Base-by-base conservation (phyloP, 805 yeast species). In the Ogataea haglerorum region DNA sequence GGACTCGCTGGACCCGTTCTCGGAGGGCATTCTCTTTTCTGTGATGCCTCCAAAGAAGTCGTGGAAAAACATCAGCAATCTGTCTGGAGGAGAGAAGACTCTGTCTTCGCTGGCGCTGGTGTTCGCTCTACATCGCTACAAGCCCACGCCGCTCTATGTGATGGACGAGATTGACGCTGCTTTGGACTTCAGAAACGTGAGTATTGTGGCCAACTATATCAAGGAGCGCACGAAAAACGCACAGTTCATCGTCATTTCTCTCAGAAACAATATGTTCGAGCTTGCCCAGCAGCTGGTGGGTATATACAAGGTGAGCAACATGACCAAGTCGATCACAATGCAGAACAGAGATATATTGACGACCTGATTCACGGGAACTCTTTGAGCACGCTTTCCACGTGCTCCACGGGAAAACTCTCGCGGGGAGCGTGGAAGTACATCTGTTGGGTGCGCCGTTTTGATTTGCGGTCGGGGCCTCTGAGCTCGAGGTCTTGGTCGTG, bases 131-230 rank as follows among this genome's bases (percentile, higher is more conserved):
- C 99, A 93, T 61, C 85, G 86, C 52, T 93, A 88, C 63, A 93
- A 88, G 60, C 99, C 99, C 1, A 93, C 99, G 0, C 99, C 99
- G 5, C 67, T 93, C 35, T 93, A 93, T 60, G 98, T 93, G 26
- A 93, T 93, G 99, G 99, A 93, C 68, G 99, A 93, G 67, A 93
- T 93, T 52, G 99, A 93, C 68, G 99, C 99, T 1, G 99, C 99
- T 2, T 73, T 93, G 49, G 99, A 93, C 67, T 93, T 93, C 66
- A 72, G 97, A 60, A 93, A 93, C 54, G 99, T 93, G 24, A 88
- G 96, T 10, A 93, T 93, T 65, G 96, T 93, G 36, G 99, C 99
- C 3, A 91, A 90, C 56, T 95, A 93, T 60, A 93, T 93, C 60
- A 90, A 89, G 57, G 96, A 90, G 55, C 73, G 97, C 37, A 95